phyloP scores from a whole-genome alignment of 1,284 basidiomycete genomes.

The Hemileia vastatrix region DNA sequence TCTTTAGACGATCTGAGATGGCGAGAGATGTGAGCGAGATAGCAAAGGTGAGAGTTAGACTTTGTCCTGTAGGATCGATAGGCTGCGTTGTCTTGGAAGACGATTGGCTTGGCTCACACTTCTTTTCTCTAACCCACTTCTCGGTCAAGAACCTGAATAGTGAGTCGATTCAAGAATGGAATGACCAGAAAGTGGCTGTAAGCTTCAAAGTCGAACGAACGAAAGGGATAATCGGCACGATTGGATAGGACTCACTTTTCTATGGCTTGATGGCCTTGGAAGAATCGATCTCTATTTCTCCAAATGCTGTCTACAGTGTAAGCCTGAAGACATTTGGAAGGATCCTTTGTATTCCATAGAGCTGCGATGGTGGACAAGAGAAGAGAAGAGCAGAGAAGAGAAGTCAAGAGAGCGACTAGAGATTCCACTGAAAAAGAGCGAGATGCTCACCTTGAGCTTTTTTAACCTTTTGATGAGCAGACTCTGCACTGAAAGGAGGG shows the following conservation, averaged over 20 bases:
- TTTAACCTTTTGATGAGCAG: constrained; percentile 28
- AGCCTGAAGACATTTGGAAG: constrained; percentile 45
- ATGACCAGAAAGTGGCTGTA: background rate
- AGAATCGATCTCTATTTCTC: constrained; percentile 55
- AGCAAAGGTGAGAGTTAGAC: too few species aligned
- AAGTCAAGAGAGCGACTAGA: constrained; percentile 8
- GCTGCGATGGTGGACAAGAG: constrained; percentile 19
- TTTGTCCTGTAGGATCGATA: too few species aligned
- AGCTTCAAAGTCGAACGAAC: background rate
- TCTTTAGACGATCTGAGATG: constrained; percentile 51
- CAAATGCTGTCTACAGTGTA: constrained; percentile 55
- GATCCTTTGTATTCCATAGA: constrained; percentile 44
- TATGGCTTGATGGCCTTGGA: constrained; percentile 50
- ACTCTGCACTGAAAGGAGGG: constrained; percentile 26
- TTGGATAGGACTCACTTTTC: constrained; percentile 36
- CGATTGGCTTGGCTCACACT: constrained; percentile 38
- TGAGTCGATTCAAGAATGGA: background rate
- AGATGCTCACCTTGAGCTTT: constrained; percentile 25
- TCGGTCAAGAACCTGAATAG: constrained; percentile 52
- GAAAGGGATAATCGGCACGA: background rate
- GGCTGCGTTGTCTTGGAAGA: background rate
- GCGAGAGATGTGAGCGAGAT: too few species aligned
- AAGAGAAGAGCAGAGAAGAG: constrained; percentile 4
- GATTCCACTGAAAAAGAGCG: background rate
- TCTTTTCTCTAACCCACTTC: constrained; percentile 54